Conservation (phyloP, 2,329 filamentous ascomycete genomes). For the Aspergillus brasiliensis region DNA sequence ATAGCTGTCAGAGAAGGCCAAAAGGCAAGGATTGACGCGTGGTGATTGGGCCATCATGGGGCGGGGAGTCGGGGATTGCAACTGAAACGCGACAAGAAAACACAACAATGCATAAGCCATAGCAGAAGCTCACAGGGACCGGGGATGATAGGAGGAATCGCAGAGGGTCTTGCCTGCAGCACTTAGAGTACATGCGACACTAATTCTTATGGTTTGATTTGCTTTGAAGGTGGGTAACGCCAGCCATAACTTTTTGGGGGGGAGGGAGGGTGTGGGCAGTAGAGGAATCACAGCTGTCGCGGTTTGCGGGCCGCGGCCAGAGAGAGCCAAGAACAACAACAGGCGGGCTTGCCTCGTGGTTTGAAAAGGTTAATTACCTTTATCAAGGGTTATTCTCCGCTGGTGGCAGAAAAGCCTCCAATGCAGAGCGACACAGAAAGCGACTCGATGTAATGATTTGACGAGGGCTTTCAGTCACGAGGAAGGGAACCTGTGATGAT, state of each 20-base stretch:
- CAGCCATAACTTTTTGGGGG: background rate
- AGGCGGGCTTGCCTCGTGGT: slow-evolving; percentile 13
- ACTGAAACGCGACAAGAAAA: slow-evolving; percentile 21
- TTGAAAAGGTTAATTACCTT: slow-evolving; percentile 17
- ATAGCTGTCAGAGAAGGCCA: slow-evolving; percentile 11
- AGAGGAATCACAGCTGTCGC: slow-evolving; percentile 16
- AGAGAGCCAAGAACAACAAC: slow-evolving; percentile 16
- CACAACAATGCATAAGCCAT: slow-evolving; percentile 19
- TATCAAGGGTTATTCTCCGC: slow-evolving; percentile 9
- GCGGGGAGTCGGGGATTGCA: slow-evolving; percentile 13
- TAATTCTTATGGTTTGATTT: slow-evolving; percentile 6
- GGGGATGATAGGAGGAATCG: background rate
- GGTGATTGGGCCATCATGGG: slow-evolving; percentile 23
- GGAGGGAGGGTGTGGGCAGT: slow-evolving; percentile 1
- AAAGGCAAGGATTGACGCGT: slow-evolving; percentile 27
- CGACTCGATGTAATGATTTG: slow-evolving; percentile 20
- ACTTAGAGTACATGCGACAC: slow-evolving; percentile 7
- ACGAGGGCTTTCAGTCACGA: slow-evolving; percentile 17
- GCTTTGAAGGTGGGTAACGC: slow-evolving; percentile 9
- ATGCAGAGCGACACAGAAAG: slow-evolving; percentile 9
- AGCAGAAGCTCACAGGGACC: slow-evolving; percentile 4
- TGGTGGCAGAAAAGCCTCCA: slow-evolving; percentile 7
- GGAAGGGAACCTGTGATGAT: slow-evolving; percentile 20
- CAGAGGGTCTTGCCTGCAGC: slow-evolving; percentile 1
- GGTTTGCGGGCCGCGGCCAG: slow-evolving; percentile 20